Evolutionary conservation across 225 moss, liverwort and hornwort genomes (phyloP).

Genomic region (Pseudisothecium myosuroides): DNA sequence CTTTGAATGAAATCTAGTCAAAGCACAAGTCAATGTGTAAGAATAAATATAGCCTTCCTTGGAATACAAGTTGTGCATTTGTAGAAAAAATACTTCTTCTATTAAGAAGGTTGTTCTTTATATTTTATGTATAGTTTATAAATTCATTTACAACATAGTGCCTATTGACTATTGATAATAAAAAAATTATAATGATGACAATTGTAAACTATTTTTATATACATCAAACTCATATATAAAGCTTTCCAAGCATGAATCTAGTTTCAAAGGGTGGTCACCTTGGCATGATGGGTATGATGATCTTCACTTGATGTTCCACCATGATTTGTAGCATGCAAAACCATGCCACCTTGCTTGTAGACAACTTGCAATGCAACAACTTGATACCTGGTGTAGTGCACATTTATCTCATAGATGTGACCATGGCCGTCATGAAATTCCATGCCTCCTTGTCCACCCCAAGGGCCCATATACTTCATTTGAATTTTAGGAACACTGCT

Average conservation of each 20-base stretch:
- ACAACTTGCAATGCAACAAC: not conserved
- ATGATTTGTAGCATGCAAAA: not conserved
- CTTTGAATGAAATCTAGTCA: not conserved
- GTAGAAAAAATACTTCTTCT: not conserved
- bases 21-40: not conserved
- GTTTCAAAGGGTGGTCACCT: not conserved
- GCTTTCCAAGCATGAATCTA: not conserved
- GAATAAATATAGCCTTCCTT: not conserved
- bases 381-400: not conserved
- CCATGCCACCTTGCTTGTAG: not conserved
- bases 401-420: not conserved
- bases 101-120: not conserved
- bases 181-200: not conserved
- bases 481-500: not conserved
- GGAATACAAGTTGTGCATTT: not conserved
- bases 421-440: not conserved
- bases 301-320: not conserved
- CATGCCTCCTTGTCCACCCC: not conserved
- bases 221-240: not conserved
- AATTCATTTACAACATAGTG: not conserved
- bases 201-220: not conserved
- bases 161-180: not conserved
- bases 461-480: not conserved
- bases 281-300: not conserved
- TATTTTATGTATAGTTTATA: not conserved